Evolutionary conservation across 164 flowering plant genomes (phyloP).

Genomic region (Taxillus chinensis): DNA sequence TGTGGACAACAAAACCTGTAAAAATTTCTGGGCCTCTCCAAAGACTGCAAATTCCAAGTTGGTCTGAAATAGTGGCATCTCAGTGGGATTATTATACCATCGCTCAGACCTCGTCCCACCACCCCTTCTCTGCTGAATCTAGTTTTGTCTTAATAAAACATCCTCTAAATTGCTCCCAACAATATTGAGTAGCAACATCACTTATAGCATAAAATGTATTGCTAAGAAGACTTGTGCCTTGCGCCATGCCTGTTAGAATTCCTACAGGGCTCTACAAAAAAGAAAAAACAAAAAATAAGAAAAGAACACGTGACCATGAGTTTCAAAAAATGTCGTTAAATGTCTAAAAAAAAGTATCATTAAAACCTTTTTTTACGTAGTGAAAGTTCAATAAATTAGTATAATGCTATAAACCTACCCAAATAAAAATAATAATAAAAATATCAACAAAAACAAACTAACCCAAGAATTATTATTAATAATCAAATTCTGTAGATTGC

Average conservation of each 20-base stretch:
- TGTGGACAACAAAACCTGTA: conserved; percentile 35
- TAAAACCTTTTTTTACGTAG: too few species aligned
- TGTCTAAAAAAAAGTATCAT: too few species aligned
- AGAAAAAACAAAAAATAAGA: not conserved
- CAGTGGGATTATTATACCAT: conserved; percentile 33
- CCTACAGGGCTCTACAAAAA: conserved; percentile 71
- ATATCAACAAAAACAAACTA: too few species aligned
- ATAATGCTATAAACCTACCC: too few species aligned
- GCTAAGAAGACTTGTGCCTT: conserved; percentile 88
- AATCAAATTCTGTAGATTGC: too few species aligned
- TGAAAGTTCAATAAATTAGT: too few species aligned
- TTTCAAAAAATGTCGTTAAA: too few species aligned
- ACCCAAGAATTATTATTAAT: too few species aligned
- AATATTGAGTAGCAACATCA: conserved; percentile 92
- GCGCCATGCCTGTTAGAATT: conserved; percentile 70
- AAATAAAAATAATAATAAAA: too few species aligned
- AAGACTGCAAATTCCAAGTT: conserved; percentile 37
- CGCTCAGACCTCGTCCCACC: conserved; percentile 20
- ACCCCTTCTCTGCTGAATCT: conserved; percentile 26
- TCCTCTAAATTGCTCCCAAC: conserved; percentile 60
- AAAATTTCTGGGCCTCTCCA: conserved; percentile 58
- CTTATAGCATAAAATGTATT: conserved; percentile 88
- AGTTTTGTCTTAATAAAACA: conserved; percentile 28
- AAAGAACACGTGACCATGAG: not conserved
- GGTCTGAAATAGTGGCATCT: conserved; percentile 61